Evolutionary conservation across 805 yeast genomes (phyloP), one percentile per base, ranked within the genome.

Genomic region (Metschnikowia baotianmanensis): DNA sequence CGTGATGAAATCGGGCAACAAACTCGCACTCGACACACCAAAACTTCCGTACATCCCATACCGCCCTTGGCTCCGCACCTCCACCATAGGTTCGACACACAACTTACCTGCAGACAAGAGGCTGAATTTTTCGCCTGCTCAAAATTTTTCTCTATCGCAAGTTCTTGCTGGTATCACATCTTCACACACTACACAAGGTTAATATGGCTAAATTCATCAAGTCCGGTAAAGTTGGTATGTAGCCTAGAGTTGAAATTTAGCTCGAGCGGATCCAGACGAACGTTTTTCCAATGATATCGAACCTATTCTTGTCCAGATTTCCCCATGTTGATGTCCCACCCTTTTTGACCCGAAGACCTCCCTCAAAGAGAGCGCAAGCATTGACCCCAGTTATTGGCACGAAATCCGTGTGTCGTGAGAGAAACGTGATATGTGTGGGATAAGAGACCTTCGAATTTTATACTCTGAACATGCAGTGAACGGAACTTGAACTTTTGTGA

Each of bases 221-320:
- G 82, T 86, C 98, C 74, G 97, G 97, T 83, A 89, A 86, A 86
- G 98, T 91, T 84, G 97, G 91, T 84, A 83, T 72, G 93, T 83
- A 77, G 42, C 38, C 30, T 30, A 30, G 25, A 22, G n/a, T 32
- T 21, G 37, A 28, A 38, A 28, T 8, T 23, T 21, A 28, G 16
- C 15, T 12, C 24, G 31, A 18, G 27, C 20, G 20, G 26, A 3
- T 9, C 28, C 27, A 11, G 42, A 32, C 37, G 22, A 17, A 22
- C 24, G 27, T 15, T 12, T 28, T 7, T 11, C 30, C 19, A 27
- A 15, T 21, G 26, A 29, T 16, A 28, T 2, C 5, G n/a, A 29
- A 11, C n/a, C 23, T 12, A 11, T n/a, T 6, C 28, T 12, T 7
- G 12, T 6, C 13, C 9, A 25, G 12, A 11, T 11, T 15, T n/a